These are phyloP conservation scores for Xylaria nigripes DNA, from an alignment of 495 filamentous ascomycete genomes.

Conservation along the genomic window DNA sequence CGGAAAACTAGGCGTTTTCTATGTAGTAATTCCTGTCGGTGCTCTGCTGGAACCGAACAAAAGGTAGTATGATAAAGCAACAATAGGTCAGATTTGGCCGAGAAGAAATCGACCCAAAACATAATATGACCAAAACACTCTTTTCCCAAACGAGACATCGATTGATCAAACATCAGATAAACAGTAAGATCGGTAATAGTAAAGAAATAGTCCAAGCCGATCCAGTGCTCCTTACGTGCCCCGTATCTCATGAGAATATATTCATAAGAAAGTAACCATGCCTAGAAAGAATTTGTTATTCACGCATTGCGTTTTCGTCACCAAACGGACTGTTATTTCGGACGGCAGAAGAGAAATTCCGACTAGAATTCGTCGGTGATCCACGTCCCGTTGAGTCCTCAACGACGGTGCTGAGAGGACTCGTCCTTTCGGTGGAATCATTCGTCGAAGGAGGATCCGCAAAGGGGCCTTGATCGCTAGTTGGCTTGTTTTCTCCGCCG, in stretches of 20 bases:
- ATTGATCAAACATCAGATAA: constrained; percentile 3
- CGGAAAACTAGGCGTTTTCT: background rate
- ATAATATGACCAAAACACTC: background rate
- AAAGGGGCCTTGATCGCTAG: constrained; percentile 49
- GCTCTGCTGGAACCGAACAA: background rate
- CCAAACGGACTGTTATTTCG: constrained; percentile 46
- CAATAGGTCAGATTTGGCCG: constrained; percentile 3
- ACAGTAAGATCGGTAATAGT: constrained; percentile 1
- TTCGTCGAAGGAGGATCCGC: constrained; percentile 40
- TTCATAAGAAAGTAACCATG: constrained; percentile 10
- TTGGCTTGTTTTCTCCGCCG: constrained; percentile 43
- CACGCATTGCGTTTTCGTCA: constrained; percentile 46
- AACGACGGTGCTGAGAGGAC: constrained; percentile 45
- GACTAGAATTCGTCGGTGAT: constrained; percentile 23
- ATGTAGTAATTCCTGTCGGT: background rate
- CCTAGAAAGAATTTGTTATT: constrained; percentile 13
- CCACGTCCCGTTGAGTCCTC: constrained; percentile 41
- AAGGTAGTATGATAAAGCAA: background rate
- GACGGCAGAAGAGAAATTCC: constrained; percentile 16
- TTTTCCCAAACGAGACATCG: background rate
- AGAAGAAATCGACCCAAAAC: constrained; percentile 1
- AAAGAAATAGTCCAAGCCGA: constrained; percentile 1
- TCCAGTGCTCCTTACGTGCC: constrained; percentile 16
- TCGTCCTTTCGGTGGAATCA: constrained; percentile 27
- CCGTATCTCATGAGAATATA: constrained; percentile 23